Evolutionary conservation across 768 basidiomycete genomes (phyloP), one percentile per base, ranked within the genome.

Genomic region (Macrolepiota dolichaula): DNA sequence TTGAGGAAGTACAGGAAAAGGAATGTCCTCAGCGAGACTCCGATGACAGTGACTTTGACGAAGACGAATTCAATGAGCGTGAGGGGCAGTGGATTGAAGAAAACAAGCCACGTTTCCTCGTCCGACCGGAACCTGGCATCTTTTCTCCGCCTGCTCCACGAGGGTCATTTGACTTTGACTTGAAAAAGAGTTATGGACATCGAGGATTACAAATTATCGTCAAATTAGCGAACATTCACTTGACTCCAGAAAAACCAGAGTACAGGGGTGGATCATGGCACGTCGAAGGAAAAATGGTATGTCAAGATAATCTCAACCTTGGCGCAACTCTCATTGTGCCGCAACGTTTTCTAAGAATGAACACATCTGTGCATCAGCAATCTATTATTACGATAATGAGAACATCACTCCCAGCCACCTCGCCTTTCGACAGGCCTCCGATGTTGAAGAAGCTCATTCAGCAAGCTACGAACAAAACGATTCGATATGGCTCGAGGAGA

Each of bases 91-190:
- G 52, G 52, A 37, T 24, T 1, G 19, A 19, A 10, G 19, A 24
- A 25, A 19, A 15, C 22, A 54, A 54, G 36, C 36, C 9, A 10
- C 72, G 73, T 61, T 58, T 57, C 22, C 67, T 72, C 15, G 64
- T 75, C 27, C 64, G 69, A 5, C 32, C 27, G 1, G 51, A 64
- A 12, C 63, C 65, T 24, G 46, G 50, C 4, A 67, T 59, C 15
- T 64, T 66, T 12, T 40, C 50, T 5, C 35, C 63, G 25, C 74
- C 78, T 2, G 6, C 12, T 24, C 25, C 12, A 11, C 22, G 10
- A 13, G 78, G 79, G 61, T 78, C 38, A 11, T 4, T 19, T 22
- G 58, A 50, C 37, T n/a, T 51, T 51, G 44, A 50, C 37, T 13
- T 51, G 17, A 27, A 57, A 32, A 38, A 17, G 12, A 55, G 52